Evolutionary conservation across 331 rosid genomes (phyloP), one percentile per base, ranked within the genome.

Genomic region (Telfairia occidentalis): DNA sequence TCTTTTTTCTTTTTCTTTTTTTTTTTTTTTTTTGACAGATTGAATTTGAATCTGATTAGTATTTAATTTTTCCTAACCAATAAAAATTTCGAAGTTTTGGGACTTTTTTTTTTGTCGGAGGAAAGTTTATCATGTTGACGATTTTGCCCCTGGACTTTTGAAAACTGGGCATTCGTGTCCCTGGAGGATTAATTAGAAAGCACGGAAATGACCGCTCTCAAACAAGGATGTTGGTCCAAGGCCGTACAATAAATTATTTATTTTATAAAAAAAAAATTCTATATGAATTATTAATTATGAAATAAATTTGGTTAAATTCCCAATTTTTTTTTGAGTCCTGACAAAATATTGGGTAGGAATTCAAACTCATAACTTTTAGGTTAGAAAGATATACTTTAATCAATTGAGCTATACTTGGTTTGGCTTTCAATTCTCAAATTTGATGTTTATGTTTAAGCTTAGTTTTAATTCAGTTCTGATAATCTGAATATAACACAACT

Each of bases 21-120:
- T 30, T 2, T 59, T 59, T 7, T 59, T 59, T 30, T 2, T 59
- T 59, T 59, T 28, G 2, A 50, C n/a, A 6, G 19, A 67, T 67
- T 42, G 24, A 69, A 69, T 69, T 69, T 69, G 74, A 42, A 69
- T 69, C 43, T 69, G 23, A 69, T 69, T 69, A 38, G 57, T 45
- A 69, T 69, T 69, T 45, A 24, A 63, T 30, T 63, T 34, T 19
- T 43, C 38, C 6, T 0, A 1, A 15, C 23, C 19, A 40, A 21
- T 66, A 1, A 1, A 65, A 19, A 3, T 65, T 37, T 37, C 9
- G 10, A 42, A 23, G 18, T 24, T 21, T n/a, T 37, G 13, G 24
- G 7, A 4, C 30, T 63, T 63, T 35, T 18, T 8, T 66, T 66
- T 38, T 9, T 10, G 45, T 45, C 23, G 38, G 42, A 70, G 40